Evolutionary conservation across 2,329 filamentous ascomycete genomes (phyloP).

Genomic region (Cercospora brassicicola): DNA sequence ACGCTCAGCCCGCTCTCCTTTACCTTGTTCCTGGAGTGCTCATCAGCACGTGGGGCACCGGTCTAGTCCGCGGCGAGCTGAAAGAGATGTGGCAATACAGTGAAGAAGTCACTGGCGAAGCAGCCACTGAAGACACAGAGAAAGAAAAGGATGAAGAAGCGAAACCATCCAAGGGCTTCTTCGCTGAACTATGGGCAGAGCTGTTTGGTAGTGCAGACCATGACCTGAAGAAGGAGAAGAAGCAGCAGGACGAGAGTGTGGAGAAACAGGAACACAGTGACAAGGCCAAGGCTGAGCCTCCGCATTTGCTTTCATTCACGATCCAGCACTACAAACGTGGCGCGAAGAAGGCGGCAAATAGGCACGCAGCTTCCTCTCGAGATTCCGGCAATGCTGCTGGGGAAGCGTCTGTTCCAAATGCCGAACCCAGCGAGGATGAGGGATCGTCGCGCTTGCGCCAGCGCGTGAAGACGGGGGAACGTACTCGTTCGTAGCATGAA

Average conservation of each 20-base stretch:
- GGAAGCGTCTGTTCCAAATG: not conserved
- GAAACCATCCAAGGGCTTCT: constrained; percentile 17
- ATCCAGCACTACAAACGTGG: constrained; percentile 9
- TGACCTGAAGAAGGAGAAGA: not conserved
- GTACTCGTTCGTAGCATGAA: not conserved
- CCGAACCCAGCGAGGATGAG: not conserved
- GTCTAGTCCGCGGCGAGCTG: constrained; percentile 68
- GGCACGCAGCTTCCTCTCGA: not conserved
- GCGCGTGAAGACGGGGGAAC: not conserved
- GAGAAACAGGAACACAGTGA: not conserved
- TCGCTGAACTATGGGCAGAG: constrained; percentile 14
- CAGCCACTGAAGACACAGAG: constrained; percentile 28
- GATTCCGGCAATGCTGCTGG: not conserved
- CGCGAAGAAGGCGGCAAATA: not conserved
- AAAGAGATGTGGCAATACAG: constrained; percentile 77
- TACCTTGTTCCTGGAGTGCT: constrained; percentile 90
- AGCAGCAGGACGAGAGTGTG: not conserved
- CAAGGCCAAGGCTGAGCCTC: constrained; percentile 3
- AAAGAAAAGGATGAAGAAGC: constrained; percentile 16
- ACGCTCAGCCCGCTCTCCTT: constrained; percentile 84
- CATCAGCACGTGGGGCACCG: constrained; percentile 72
- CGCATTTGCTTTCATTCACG: constrained; percentile 15
- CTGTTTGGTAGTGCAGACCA: constrained; percentile 18
- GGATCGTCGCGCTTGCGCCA: not conserved
- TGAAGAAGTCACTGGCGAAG: constrained; percentile 58